These are phyloP conservation scores for Tylopilus balloui DNA, from an alignment of 768 basidiomycete genomes.

Conservation along the genomic window DNA sequence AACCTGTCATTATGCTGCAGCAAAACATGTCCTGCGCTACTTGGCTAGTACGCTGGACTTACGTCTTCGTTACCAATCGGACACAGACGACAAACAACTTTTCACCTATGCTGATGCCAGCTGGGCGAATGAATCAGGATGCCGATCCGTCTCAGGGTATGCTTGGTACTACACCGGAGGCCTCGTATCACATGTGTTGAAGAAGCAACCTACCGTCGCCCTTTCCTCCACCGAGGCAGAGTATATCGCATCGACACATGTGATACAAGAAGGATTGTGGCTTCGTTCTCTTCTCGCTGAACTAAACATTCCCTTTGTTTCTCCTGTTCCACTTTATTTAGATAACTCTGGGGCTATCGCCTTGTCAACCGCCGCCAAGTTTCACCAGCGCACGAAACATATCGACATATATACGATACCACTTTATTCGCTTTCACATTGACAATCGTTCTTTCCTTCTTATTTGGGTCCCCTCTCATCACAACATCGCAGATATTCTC, in stretches of 20 bases:
- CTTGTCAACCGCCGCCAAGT: not conserved
- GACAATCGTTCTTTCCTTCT: not conserved
- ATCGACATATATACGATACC: not conserved
- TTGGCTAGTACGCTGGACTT: not conserved
- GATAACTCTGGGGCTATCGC: not conserved
- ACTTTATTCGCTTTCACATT: not conserved
- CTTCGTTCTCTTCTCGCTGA: not conserved
- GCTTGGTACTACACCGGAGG: not conserved
- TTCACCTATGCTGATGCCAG: not conserved
- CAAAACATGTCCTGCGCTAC: not conserved
- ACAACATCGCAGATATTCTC: not conserved
- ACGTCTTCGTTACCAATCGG: not conserved
- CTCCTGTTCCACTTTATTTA: not conserved
- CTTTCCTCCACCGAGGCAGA: not conserved
- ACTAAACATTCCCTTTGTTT: fast-evolving
- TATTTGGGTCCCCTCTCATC: not conserved
- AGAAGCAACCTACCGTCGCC: not conserved
- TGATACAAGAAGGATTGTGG: not conserved
- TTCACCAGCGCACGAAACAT: not conserved
- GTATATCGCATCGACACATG: not conserved
- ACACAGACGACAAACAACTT: not conserved
- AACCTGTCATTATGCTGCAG: not conserved
- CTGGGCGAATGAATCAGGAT: not conserved
- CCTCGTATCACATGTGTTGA: not conserved
- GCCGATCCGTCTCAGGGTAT: not conserved